A percentile compares a stretch with the other conserved stretches of the same genome.
phyloP scores from a whole-genome alignment of 2,329 filamentous ascomycete genomes.

The Monilinia aucupariae region DNA sequence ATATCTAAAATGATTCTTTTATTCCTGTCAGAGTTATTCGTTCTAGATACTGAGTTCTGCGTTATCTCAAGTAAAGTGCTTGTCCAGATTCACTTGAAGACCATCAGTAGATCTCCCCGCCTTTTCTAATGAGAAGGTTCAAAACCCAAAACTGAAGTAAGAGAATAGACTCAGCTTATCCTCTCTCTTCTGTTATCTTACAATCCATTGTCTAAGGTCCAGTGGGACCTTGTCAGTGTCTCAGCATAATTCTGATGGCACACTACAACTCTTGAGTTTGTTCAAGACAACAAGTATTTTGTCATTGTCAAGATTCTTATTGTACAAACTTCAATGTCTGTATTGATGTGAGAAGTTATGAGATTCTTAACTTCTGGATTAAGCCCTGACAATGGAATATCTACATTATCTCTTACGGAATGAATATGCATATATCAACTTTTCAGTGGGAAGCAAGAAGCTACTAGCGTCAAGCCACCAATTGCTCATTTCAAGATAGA shows the following conservation, averaged over 20 bases:
- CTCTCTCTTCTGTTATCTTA: background rate
- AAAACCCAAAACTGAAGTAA: background rate
- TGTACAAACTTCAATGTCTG: background rate
- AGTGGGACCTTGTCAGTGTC: background rate
- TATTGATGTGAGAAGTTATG: background rate
- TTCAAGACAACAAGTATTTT: background rate
- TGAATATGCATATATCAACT: background rate
- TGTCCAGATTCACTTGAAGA: background rate
- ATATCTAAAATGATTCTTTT: background rate
- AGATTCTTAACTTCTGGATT: background rate
- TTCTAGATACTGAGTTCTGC: background rate
- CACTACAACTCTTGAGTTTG: background rate
- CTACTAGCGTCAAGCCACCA: background rate
- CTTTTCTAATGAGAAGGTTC: background rate
- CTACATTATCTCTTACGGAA: rapidly evolving
- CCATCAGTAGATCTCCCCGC: background rate
- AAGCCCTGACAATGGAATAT: background rate
- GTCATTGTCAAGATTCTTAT: background rate
- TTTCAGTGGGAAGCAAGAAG: background rate
- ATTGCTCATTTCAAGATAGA: background rate
- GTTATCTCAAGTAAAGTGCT: background rate
- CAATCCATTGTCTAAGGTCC: no score
- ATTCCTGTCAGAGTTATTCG: background rate
- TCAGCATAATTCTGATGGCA: background rate
- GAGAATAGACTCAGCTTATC: background rate